phyloP scores from a whole-genome alignment of 768 basidiomycete species.

The Termitomyces titanicus region DNA sequence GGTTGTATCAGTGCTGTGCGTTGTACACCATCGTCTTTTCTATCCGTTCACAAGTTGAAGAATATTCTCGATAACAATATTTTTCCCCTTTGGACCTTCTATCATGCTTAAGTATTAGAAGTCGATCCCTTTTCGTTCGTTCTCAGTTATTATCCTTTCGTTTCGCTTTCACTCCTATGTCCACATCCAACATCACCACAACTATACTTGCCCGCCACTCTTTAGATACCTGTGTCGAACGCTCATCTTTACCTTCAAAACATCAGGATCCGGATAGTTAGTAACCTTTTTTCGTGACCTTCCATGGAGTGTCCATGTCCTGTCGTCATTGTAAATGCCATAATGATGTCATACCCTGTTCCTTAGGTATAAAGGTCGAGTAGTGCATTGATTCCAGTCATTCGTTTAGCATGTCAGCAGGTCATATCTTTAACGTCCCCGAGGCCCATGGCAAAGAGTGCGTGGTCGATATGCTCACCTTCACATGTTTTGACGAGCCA shows the following conservation, averaged over 20 bases:
- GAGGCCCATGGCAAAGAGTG: conserved; percentile 32
- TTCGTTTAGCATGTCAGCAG: conserved; percentile 20
- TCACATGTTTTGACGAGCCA: not conserved
- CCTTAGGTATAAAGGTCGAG: not conserved
- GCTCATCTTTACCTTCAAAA: not conserved
- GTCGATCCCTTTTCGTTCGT: not conserved
- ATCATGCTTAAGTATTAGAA: conserved; percentile 1
- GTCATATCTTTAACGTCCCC: conserved; percentile 35
- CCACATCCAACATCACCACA: not conserved
- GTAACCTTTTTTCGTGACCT: not conserved
- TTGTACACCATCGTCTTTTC: not conserved
- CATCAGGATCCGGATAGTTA: too few species aligned
- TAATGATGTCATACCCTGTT: conserved; percentile 7
- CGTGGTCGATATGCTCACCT: conserved; percentile 7
- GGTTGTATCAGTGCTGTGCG: not conserved
- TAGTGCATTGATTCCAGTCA: too few species aligned
- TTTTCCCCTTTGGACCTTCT: not conserved
- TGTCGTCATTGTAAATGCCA: conserved; percentile 6
- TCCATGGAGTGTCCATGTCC: not conserved
- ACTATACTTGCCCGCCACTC: not conserved
- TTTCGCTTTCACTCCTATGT: not conserved
- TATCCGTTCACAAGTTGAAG: not conserved
- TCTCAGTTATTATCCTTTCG: not conserved
- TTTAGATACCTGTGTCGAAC: not conserved
- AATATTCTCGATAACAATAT: not conserved